Evolutionary conservation across 202 grass and related monocot genomes (phyloP), one percentile per base, ranked within the genome.

Genomic region (Zizania palustris): DNA sequence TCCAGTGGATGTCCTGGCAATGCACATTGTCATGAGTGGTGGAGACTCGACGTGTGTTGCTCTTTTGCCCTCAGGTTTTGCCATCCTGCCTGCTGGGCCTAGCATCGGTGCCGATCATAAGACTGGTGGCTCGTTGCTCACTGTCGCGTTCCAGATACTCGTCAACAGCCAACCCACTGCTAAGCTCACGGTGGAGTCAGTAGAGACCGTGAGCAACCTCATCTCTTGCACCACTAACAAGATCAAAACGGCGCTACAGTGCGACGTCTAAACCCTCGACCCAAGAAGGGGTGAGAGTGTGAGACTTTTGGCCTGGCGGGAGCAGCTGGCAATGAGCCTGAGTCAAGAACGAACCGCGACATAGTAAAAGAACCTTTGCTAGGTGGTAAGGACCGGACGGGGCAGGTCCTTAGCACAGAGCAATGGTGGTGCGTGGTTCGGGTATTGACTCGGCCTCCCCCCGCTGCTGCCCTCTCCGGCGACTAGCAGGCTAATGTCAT

Each of bases 391-490:
- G 81, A 67, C 50, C n/a, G 7, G 21, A 64, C 10, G 38, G 46
- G 39, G 59, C 59, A 36, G 69, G 57, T 83, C 67, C 67, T 88
- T 89, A 85, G 46, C 88, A 89, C 86, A 65, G 64, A 91, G 93
- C 90, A 89, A 92, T 90, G 94, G 88, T 88, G 87, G 89, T n/a
- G n/a, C n/a, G n/a, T 98, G 95, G 95, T 98, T 98, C 91, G 89
- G 95, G 95, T 78, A 98, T 98, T 98, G 95, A 98, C 91, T 98
- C 62, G 33, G 71, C 54, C 41, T 75, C 41, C 21, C 5, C 5
- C 64, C 28, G 58, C 66, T 11, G 1, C n/a, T 80, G 49, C 59
- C 77, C 46, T 77, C 50, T 55, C 6, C 5, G 0, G 37, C 62
- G 62, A 63, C n/a, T n/a, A n/a, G n/a, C n/a, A n/a, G n/a, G n/a